These are phyloP conservation scores for Phialemonium atrogriseum DNA, from an alignment of 2,329 filamentous ascomycete genomes.

Conservation along the genomic window DNA sequence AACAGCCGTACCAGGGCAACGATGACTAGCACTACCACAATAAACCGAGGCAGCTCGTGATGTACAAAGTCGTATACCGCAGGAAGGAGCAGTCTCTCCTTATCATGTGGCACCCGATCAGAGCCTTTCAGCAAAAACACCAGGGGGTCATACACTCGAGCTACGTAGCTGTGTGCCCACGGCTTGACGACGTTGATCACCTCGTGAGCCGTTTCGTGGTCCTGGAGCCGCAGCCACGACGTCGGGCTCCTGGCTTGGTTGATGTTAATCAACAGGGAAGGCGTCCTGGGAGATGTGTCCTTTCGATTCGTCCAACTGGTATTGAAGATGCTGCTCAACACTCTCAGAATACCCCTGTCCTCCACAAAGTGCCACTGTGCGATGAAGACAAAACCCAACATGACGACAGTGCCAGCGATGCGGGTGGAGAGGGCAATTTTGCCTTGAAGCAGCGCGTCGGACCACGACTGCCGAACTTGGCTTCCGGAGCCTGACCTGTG, in stretches of 20 bases:
- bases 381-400: constrained; percentile 63
- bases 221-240: constrained; percentile 69
- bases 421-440: constrained; percentile 61
- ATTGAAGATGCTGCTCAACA: constrained; percentile 24
- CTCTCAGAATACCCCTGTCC: constrained; percentile 35
- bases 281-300: constrained; percentile 14
- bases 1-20: constrained; percentile 59
- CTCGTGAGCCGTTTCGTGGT: constrained; percentile 70
- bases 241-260: constrained; percentile 69
- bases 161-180: constrained; percentile 60
- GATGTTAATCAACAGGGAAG: constrained; percentile 47
- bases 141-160: constrained; percentile 65
- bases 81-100: constrained; percentile 41
- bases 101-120: constrained; percentile 50
- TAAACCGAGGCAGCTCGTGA: constrained; percentile 49
- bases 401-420: constrained; percentile 65
- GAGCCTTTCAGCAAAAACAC: constrained; percentile 64
- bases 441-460: constrained; percentile 54
- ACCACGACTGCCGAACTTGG: constrained; percentile 39
- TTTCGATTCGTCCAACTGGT: constrained; percentile 19
- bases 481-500: constrained; percentile 16
- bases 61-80: constrained; percentile 61
- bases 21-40: constrained; percentile 54
- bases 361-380: constrained; percentile 75
- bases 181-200: constrained; percentile 71